These are phyloP conservation scores for Vitellaria paradoxa DNA, from an alignment of 179 eudicot genomes.

Conservation along the genomic window DNA sequence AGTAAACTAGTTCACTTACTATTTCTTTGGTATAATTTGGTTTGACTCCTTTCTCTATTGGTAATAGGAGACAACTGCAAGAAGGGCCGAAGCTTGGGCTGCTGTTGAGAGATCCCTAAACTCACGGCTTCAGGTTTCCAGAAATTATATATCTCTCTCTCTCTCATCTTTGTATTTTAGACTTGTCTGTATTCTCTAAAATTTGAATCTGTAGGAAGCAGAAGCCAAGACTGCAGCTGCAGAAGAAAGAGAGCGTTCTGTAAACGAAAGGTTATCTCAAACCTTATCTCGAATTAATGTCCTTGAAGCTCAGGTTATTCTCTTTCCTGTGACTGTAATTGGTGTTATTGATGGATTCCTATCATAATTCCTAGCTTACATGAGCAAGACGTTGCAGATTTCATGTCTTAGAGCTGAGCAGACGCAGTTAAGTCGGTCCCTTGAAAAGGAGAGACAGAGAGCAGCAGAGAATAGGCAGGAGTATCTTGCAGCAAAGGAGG, in stretches of 20 bases:
- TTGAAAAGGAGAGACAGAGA: conserved; percentile 98
- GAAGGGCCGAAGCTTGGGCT: conserved; percentile 91
- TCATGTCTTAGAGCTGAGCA: conserved; percentile 96
- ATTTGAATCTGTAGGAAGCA: conserved; percentile 70
- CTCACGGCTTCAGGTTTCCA: conserved; percentile 82
- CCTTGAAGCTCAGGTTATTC: conserved; percentile 94
- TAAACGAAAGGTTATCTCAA: conserved; percentile 88
- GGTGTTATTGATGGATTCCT: conserved; percentile 7
- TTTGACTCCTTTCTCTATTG: conserved; percentile 17
- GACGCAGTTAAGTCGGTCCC: conserved; percentile 82
- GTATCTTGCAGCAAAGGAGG: conserved; percentile 89
- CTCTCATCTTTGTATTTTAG: not conserved
- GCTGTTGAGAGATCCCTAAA: conserved; percentile 92
- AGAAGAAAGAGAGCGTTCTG: conserved; percentile 93
- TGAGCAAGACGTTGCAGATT: conserved; percentile 51
- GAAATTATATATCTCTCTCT: not conserved
- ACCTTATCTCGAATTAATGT: conserved; percentile 94
- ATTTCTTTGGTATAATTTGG: conserved; percentile 6
- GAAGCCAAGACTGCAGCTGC: conserved; percentile 91
- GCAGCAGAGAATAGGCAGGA: conserved; percentile 96
- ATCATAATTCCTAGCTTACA: conserved; percentile 23
- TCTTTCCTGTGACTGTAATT: conserved; percentile 10
- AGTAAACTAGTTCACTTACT: not conserved
- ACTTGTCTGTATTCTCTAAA: conserved; percentile 14
- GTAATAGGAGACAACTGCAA: conserved; percentile 78